Evolutionary conservation across 768 basidiomycete genomes (phyloP), one percentile per base, ranked within the genome.

Genomic region (Lepiota subincarnata): DNA sequence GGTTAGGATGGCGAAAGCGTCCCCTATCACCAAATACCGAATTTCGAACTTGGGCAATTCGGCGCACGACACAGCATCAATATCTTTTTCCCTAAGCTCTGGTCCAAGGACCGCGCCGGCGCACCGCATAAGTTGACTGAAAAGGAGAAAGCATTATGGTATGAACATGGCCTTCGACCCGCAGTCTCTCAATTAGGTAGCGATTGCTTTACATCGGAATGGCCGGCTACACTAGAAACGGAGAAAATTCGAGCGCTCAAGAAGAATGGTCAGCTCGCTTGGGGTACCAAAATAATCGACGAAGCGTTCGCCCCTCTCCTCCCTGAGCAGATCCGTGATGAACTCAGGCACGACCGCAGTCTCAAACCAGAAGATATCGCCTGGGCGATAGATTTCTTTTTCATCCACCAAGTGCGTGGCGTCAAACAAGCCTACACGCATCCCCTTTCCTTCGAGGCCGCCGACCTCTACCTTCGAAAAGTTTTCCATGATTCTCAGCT

Each of bases 61-160:
- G 24, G 46, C 22, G 40, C 16, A 7, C 13, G 49, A 16, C 49
- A 44, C 24, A 16, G 26, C 3, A 12, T 57, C 13, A 39, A 24
- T 19, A 53, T 65, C 11, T 58, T 70, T 11, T 65, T 71, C 40
- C 69, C 68, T 0, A 36, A 10, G 0, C 61, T 70, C 4, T 65
- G 59, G 39, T 16, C 36, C 48, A 57, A 6, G 38, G 39, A 2
- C 35, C 53, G 24, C 34, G 2, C 24, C 56, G 8, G 14, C 24
- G 5, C 22, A n/a, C 24, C 43, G 4, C 44, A 34, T 0, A 38
- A 14, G 0, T 1, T 56, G 7, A 64, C 18, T 56, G 47, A 4
- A 28, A 48, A 50, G 1, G 49, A 68, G 22, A 24, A 18, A 0
- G 37, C 37, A 1, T 37, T 49, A 1, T 68, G 62, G 36, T 69